Evolutionary conservation across 768 basidiomycete genomes (phyloP), one percentile per base, ranked within the genome.

Genomic region (Lepiota venenata): DNA sequence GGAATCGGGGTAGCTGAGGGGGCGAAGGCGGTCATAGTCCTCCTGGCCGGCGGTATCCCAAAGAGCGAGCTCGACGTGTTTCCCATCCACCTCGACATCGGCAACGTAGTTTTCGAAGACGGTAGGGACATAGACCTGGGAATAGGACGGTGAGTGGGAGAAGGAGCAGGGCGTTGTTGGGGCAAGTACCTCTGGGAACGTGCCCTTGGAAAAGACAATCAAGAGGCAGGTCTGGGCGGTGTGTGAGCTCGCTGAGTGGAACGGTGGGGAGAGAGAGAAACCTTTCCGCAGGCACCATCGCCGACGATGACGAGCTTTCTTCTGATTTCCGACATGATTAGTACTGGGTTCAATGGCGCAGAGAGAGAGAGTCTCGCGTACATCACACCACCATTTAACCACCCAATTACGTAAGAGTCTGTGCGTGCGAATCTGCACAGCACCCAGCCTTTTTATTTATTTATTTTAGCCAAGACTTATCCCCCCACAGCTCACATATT

Each of bases 11-110:
- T 99, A 99, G 64, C 89, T 92, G 68, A 99, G 84, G 57, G 97
- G 97, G 58, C 97, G 84, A 62, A 99, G 91, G 64, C 96, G 91
- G 73, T 98, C 97, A 72, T 98, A 98, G 71, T 98, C 97, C 74
- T 98, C 96, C 72, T 98, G 96, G 50, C 97, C 97, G 32, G 97
- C 96, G 49, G 97, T 98, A 95, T 98, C 97, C 97, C 97, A 98
- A 64, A 99, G 76, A 25, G 97, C 96, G 64, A 99, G 81, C 74
- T 99, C 97, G 63, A 98, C 95, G 68, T 95, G 92, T 77, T 96
- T 98, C 62, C 92, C 92, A 66, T 98, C 96, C 58, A 98, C 95
- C 71, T 98, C 93, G 47, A 98, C 94, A 71, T 98, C 95, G 62
- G 96, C 96, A 52, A 97, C 96, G 71, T 98, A 97, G 84, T 98